Conservation (phyloP, 768 basidiomycete species). For the Termitomyces sp. region DNA sequence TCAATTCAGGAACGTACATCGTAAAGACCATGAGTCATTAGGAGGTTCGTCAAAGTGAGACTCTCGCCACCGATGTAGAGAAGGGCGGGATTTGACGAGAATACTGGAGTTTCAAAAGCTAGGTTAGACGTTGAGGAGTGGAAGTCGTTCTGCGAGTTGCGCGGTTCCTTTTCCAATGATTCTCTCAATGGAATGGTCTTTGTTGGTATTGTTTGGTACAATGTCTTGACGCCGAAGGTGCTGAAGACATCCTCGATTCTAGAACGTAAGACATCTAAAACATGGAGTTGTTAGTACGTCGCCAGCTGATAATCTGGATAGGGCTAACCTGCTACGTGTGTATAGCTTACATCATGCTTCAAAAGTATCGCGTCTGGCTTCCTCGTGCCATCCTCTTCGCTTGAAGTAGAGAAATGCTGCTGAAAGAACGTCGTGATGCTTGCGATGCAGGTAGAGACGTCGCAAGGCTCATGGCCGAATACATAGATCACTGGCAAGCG, state of each 20-base stretch:
- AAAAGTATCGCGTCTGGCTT: conserved; percentile 40
- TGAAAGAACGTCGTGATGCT: conserved; percentile 32
- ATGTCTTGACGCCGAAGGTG: conserved; percentile 19
- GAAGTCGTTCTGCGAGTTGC: background rate
- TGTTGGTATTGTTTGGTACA: conserved; percentile 30
- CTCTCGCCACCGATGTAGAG: conserved; percentile 74
- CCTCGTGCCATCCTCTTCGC: conserved; percentile 1
- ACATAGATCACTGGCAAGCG: conserved; percentile 88
- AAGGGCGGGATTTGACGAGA: conserved; percentile 21
- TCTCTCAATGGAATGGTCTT: conserved; percentile 12
- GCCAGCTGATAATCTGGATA: too few relatives aligned
- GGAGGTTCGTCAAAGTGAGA: conserved; percentile 74
- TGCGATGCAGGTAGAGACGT: conserved; percentile 44
- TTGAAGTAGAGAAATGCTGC: background rate
- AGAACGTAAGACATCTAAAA: conserved; percentile 26
- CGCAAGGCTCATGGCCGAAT: conserved; percentile 70
- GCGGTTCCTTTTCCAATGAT: too few relatives aligned
- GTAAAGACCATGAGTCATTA: conserved; percentile 72
- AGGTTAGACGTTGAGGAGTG: background rate
- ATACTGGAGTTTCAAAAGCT: conserved; percentile 2
- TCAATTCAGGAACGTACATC: conserved; percentile 33
- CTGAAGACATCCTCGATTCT: conserved; percentile 22
- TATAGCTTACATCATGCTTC: conserved; percentile 73
- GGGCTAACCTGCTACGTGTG: conserved; percentile 54
- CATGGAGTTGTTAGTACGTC: background rate